Evolutionary conservation across 495 filamentous ascomycete species (phyloP), one percentile per base, ranked within the genome.

Genomic region (Margaritispora aquatica): DNA sequence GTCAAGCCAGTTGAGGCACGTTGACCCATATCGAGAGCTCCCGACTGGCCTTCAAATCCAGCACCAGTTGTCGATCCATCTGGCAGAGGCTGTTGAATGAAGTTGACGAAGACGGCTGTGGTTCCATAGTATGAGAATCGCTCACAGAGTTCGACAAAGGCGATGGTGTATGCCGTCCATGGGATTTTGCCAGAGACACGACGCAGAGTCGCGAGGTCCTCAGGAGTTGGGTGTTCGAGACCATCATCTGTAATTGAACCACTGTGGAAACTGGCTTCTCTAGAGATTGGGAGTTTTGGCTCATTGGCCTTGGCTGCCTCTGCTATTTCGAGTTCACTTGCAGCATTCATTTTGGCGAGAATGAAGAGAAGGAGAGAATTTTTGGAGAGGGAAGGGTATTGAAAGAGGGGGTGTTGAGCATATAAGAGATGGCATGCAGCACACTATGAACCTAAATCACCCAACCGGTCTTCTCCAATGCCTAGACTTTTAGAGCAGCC

Each of bases 71-170:
- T 73, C 3, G 86, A 88, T 17, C 61, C 78, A 0, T 44, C 29
- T 2, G 85, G 86, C 20, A 87, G 78, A 36, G 79, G 73, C 54
- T 84, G 78, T 64, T 88, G 84, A 63, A 89, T 84, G 76, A 86
- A 90, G 64, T 88, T 87, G 69, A 76, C 73, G 69, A 80, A 87
- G 41, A 90, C 84, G 36, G 80, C 83, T 22, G 81, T 87, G 13
- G 85, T 87, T 48, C 88, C 88, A 68, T 90, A 90, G 75, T 88
- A 90, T 5, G 84, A 86, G 73, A 90, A 89, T 34, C 88, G 84
- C 74, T 92, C 88, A 73, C 83, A 88, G 58, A 89, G 69, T 71
- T 92, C 88, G 54, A 89, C 80, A 62, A 90, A 85, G 19, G 84
- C 88, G 53, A 92, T 80, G 21, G 84, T 86, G 64, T 82, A 91